phyloP scores from a whole-genome alignment of 208 protist genomes.

The Plasmodiophora brassicae region DNA sequence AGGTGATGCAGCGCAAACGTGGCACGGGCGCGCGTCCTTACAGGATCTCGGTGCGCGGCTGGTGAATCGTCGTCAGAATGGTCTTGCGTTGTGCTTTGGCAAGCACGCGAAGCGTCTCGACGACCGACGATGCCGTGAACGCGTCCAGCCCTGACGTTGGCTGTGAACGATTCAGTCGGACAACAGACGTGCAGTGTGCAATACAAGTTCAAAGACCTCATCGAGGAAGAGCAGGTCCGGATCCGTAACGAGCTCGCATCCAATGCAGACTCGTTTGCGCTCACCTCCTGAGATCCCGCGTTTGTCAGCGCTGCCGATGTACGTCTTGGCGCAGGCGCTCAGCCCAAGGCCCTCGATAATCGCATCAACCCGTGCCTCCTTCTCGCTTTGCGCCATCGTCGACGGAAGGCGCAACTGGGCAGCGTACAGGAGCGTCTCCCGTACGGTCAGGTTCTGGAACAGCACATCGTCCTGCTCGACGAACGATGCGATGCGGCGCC shows the following conservation, averaged over 20 bases:
- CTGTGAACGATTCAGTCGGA: not conserved
- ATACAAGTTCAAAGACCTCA: conserved; percentile 26
- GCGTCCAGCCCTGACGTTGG: conserved; percentile 48
- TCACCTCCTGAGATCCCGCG: conserved; percentile 16
- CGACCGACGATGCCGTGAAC: conserved; percentile 40
- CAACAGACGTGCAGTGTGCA: not conserved
- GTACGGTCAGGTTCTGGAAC: conserved; percentile 45
- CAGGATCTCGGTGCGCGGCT: not conserved
- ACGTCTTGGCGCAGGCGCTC: not conserved
- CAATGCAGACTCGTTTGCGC: conserved; percentile 41
- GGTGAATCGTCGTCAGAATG: not conserved
- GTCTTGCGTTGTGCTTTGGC: not conserved
- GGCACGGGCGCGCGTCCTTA: no score
- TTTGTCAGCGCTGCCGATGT: not conserved
- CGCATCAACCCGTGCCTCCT: conserved; percentile 33
- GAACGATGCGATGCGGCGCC: conserved; percentile 31
- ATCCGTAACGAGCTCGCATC: not conserved
- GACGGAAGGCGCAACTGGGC: conserved; percentile 37
- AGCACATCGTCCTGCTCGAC: conserved; percentile 53
- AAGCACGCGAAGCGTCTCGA: not conserved
- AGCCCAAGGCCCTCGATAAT: conserved; percentile 44
- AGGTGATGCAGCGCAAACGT: no score
- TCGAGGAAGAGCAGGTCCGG: conserved; percentile 50
- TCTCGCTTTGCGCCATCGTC: not conserved
- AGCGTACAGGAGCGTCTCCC: conserved; percentile 41